Conservation (phyloP, 257 asterid species). For the Solanum arcanum region DNA sequence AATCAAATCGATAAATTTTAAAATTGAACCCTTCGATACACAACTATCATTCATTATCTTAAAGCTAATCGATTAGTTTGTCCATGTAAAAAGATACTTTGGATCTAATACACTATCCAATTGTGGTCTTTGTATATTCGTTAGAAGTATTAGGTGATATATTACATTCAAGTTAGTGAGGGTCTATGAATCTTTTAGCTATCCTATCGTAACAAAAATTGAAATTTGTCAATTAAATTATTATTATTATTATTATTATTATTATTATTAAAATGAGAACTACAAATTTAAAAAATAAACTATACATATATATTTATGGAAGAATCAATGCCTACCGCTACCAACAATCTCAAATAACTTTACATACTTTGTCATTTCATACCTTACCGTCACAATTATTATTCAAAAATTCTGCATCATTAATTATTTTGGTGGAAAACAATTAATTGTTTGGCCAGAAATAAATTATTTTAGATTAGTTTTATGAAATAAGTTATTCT, state of each 20-base stretch:
- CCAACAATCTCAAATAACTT: not conserved
- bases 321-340: not conserved
- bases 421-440: not conserved
- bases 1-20: no score
- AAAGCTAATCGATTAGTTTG: not conserved
- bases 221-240: not conserved
- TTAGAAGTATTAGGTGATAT: not conserved
- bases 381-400: not conserved
- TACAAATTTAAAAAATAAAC: no score
- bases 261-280: not conserved
- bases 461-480: not conserved
- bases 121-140: not conserved
- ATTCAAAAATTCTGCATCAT: not conserved
- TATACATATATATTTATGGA: not conserved
- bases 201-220: not conserved
- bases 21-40: no score
- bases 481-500: no score
- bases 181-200: not conserved
- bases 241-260: not conserved
- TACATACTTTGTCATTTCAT: not conserved
- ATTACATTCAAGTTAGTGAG: not conserved
- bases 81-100: not conserved
- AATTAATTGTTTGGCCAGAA: not conserved
- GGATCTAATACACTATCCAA: not conserved
- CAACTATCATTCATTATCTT: no score